Percentiles rank a stretch among this genome's conserved stretches.
phyloP scores from a whole-genome alignment of 139 green algal species.

The Coccomyxa sp. region DNA sequence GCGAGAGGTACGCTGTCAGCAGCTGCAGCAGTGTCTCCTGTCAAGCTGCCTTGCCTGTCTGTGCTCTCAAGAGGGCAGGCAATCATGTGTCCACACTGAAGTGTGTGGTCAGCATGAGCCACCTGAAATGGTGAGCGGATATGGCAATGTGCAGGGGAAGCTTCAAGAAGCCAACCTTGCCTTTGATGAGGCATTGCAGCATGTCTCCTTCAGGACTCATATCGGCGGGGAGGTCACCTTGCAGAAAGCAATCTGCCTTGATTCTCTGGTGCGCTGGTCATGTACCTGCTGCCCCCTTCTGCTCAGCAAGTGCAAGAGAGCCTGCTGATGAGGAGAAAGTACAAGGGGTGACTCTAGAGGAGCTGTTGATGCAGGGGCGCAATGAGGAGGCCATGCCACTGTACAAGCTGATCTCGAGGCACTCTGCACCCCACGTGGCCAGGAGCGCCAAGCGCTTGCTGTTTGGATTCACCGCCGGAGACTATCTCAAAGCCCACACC shows the following conservation, averaged over 20 bases:
- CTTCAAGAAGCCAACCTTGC: background rate
- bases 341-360: background rate
- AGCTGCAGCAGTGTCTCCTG: background rate
- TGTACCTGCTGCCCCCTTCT: background rate
- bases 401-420: slow-evolving; percentile 54
- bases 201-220: slow-evolving; percentile 25
- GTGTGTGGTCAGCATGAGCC: slow-evolving; percentile 16
- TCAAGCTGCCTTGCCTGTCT: background rate
- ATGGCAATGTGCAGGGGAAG: background rate
- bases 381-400: slow-evolving; percentile 53
- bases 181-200: background rate
- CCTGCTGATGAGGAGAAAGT: background rate
- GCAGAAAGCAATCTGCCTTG: slow-evolving; percentile 78
- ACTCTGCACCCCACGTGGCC: slow-evolving; percentile 43
- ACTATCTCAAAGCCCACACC: slow-evolving; percentile 48
- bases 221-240: slow-evolving; percentile 67
- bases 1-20: slow-evolving; percentile 1
- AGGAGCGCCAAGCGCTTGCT: slow-evolving; percentile 71
- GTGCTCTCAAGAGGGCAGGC: background rate
- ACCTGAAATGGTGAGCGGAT: background rate
- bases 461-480: slow-evolving; percentile 68
- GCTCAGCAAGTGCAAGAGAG: background rate
- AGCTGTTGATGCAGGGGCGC: background rate
- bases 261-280: slow-evolving; percentile 46
- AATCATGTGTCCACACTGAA: background rate